Percentiles rank a stretch among this genome's conserved stretches.
Evolutionary conservation across 345 rosid genomes (phyloP).

Genomic region (Erysimum cheiranthoides): DNA sequence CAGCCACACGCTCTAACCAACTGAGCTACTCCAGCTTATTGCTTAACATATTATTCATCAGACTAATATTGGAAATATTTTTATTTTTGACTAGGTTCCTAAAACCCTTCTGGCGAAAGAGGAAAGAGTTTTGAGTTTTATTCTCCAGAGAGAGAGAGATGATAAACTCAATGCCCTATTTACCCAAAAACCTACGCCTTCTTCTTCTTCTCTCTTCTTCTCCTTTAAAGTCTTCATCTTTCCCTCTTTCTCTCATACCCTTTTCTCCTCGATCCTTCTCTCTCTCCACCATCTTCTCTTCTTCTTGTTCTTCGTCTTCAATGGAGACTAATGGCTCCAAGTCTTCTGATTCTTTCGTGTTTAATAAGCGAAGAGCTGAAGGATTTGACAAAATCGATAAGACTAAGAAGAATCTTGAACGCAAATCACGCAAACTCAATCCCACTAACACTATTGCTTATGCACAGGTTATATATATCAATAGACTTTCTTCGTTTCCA

Average conservation of each 20-base stretch:
- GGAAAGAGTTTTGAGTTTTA: not conserved
- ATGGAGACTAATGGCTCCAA: constrained; percentile 50
- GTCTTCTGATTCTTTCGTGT: constrained; percentile 51
- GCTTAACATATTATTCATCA: fast-evolving
- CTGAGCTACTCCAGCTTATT: constrained; percentile 30
- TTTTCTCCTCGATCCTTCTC: constrained; percentile 36
- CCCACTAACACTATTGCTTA: constrained; percentile 82
- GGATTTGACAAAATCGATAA: constrained; percentile 61
- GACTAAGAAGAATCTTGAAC: constrained; percentile 66
- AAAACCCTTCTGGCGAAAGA: constrained; percentile 36
- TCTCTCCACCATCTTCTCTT: constrained; percentile 21
- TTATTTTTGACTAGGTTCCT: constrained; percentile 1
- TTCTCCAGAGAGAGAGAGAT: constrained; percentile 1
- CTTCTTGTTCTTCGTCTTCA: constrained; percentile 48
- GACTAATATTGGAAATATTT: fast-evolving
- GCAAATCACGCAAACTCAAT: constrained; percentile 72
- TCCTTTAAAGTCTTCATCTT: constrained; percentile 45
- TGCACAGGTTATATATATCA: constrained; percentile 63
- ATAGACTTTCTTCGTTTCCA: not conserved
- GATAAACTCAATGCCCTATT: constrained; percentile 49
- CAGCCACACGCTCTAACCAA: constrained; percentile 77
- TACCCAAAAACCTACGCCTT: constrained; percentile 56
- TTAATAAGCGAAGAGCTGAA: constrained; percentile 80
- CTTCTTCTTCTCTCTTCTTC: constrained; percentile 46
- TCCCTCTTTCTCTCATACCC: constrained; percentile 47